Conservation (phyloP, 768 basidiomycete genomes). For the Piloderma croceum region DNA sequence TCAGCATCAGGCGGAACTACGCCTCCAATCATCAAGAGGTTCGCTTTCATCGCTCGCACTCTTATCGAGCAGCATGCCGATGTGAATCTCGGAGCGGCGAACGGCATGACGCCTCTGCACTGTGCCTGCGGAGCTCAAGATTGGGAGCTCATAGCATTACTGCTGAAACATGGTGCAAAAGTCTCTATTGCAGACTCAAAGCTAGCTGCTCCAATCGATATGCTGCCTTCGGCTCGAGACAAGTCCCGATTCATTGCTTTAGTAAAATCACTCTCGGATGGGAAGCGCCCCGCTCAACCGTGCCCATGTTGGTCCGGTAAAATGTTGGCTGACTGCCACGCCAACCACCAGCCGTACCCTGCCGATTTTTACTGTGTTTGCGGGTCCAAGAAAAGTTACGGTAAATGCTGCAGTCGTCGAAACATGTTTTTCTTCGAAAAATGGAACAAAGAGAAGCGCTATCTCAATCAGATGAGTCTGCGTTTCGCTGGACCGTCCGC, state of each 20-base stretch:
- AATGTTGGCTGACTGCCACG: slow-evolving; percentile 17
- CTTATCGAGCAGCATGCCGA: slow-evolving; percentile 19
- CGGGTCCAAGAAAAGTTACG: slow-evolving; percentile 15
- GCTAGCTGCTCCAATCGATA: slow-evolving; percentile 4
- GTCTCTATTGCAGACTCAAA: too few relatives aligned
- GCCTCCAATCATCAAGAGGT: neutral
- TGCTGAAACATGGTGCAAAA: slow-evolving; percentile 17
- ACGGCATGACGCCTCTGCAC: slow-evolving; percentile 10
- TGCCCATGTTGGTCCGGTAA: slow-evolving; percentile 25
- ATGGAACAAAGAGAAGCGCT: slow-evolving; percentile 10
- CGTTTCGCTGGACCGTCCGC: neutral
- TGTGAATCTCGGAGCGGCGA: slow-evolving; percentile 6
- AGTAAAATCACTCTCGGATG: slow-evolving; percentile 3
- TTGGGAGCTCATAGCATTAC: slow-evolving; percentile 16
- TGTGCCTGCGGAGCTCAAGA: slow-evolving; percentile 11
- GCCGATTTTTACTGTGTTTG: slow-evolving; percentile 18
- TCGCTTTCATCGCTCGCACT: slow-evolving; percentile 4
- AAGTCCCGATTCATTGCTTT: slow-evolving; percentile 4
- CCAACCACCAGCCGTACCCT: slow-evolving; percentile 12
- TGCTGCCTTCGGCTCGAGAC: slow-evolving; percentile 1
- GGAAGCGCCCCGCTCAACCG: slow-evolving; percentile 12
- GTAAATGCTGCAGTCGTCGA: slow-evolving; percentile 15
- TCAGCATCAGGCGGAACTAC: too few relatives aligned
- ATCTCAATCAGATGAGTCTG: neutral
- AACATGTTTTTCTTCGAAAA: slow-evolving; percentile 8